phyloP scores from a whole-genome alignment of 345 rosid species.

The Camelina hispida region DNA sequence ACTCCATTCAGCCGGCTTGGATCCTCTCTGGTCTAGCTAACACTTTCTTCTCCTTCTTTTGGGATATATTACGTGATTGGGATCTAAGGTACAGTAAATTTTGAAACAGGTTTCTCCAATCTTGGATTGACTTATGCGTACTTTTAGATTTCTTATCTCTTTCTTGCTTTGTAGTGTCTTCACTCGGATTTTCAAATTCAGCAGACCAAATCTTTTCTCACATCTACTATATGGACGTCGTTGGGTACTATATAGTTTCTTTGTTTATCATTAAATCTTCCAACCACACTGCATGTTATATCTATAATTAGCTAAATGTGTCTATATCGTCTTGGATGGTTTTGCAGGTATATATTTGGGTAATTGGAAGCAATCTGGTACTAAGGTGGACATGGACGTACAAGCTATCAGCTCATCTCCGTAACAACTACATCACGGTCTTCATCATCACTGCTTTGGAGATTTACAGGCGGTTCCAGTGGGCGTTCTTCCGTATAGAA shows the following conservation, averaged over 20 bases:
- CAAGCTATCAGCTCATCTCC: slow-evolving; percentile 95
- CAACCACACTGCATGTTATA: background rate
- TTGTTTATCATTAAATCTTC: slow-evolving; percentile 2
- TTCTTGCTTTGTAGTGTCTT: slow-evolving; percentile 58
- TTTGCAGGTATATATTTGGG: slow-evolving; percentile 86
- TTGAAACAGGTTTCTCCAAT: slow-evolving; percentile 14
- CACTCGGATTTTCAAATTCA: slow-evolving; percentile 87
- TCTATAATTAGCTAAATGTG: background rate
- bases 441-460: slow-evolving; percentile 81
- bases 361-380: slow-evolving; percentile 87
- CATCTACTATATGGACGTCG: slow-evolving; percentile 64
- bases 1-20: slow-evolving; percentile 90
- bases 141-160: background rate
- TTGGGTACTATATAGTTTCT: slow-evolving; percentile 65
- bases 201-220: slow-evolving; percentile 59
- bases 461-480: slow-evolving; percentile 86
- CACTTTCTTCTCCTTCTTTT: slow-evolving; percentile 87
- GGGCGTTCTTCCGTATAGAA: slow-evolving; percentile 95
- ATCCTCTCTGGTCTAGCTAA: slow-evolving; percentile 80
- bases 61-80: slow-evolving; percentile 98
- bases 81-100: slow-evolving; percentile 74
- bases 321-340: background rate
- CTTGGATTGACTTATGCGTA: background rate
- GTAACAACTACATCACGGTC: slow-evolving; percentile 82
- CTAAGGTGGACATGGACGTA: slow-evolving; percentile 97